These are phyloP conservation scores for Euphorbia pulcherrima DNA, from an alignment of 345 rosid genomes.

Conservation along the genomic window DNA sequence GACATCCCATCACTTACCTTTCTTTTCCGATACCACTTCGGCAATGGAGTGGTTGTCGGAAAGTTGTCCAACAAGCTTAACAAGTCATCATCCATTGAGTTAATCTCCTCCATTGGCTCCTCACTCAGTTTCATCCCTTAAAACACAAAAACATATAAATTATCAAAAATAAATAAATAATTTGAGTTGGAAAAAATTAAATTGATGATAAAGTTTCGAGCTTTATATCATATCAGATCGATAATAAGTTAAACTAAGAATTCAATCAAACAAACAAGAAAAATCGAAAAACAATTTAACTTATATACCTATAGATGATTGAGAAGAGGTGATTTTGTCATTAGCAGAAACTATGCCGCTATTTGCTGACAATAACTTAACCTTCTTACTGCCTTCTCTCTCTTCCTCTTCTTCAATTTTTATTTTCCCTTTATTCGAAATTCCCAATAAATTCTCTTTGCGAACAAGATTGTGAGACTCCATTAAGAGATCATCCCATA, in stretches of 20 bases:
- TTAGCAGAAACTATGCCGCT: slow-evolving; percentile 12
- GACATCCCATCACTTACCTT: slow-evolving; percentile 20
- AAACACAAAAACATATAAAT: background rate
- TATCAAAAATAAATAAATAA: no score
- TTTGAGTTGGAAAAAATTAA: no score
- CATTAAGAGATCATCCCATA: slow-evolving; percentile 52
- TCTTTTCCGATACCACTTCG: slow-evolving; percentile 54
- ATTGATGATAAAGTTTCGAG: no score
- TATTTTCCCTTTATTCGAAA: slow-evolving; percentile 28
- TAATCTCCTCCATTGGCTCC: slow-evolving; percentile 38
- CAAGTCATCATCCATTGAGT: slow-evolving; percentile 56
- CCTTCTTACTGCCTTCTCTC: slow-evolving; percentile 5
- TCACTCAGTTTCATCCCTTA: slow-evolving; percentile 31
- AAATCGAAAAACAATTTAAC: no score
- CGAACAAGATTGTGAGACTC: slow-evolving; percentile 45
- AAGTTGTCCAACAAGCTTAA: slow-evolving; percentile 61
- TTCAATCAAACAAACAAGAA: no score
- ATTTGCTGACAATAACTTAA: slow-evolving; percentile 9
- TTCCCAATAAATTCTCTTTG: slow-evolving; percentile 14
- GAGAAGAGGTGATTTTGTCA: slow-evolving; percentile 38
- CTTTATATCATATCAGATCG: no score
- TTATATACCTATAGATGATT: slow-evolving; percentile 49
- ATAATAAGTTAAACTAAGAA: no score
- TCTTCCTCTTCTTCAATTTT: background rate
- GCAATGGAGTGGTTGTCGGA: slow-evolving; percentile 54